These are phyloP conservation scores for Gossypium stocksii DNA, from an alignment of 345 rosid species.

Conservation along the genomic window DNA sequence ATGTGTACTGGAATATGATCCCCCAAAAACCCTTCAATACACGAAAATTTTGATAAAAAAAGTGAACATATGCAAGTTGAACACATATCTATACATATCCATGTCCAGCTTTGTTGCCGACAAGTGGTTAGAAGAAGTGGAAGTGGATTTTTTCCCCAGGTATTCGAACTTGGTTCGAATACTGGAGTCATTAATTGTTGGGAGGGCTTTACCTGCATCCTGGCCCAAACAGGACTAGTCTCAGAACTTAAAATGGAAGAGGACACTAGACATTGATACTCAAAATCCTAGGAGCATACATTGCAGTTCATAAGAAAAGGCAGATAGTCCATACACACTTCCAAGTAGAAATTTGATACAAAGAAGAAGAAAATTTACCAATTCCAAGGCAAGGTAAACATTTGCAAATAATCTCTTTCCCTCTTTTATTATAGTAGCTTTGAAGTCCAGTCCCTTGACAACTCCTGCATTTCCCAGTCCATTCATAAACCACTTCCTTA, in stretches of 20 bases:
- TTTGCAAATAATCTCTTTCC: constrained; percentile 79
- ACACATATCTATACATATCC: neutral
- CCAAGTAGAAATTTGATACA: neutral
- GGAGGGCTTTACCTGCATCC: too few relatives aligned
- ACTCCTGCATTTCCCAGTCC: constrained; percentile 93
- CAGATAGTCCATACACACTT: neutral
- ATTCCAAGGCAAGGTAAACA: constrained; percentile 87
- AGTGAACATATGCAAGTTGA: neutral
- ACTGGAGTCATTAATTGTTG: too few relatives aligned
- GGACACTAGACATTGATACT: too few relatives aligned
- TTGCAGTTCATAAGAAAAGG: neutral
- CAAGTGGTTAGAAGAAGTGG: too few relatives aligned
- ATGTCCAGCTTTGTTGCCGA: too few relatives aligned
- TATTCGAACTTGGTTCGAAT: too few relatives aligned
- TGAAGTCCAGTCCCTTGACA: constrained; percentile 88
- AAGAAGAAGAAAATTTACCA: constrained; percentile 40
- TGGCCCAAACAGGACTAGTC: too few relatives aligned
- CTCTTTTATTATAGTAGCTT: constrained; percentile 79
- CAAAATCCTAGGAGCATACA: neutral
- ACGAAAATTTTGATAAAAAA: too few relatives aligned
- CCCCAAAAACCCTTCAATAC: too few relatives aligned
- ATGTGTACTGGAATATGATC: too few relatives aligned
- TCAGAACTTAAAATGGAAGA: too few relatives aligned
- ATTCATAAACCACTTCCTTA: constrained; percentile 80
- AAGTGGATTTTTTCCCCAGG: too few relatives aligned